phyloP scores from a whole-genome alignment of 2,329 filamentous ascomycete genomes.

The Fusarium sp. region DNA sequence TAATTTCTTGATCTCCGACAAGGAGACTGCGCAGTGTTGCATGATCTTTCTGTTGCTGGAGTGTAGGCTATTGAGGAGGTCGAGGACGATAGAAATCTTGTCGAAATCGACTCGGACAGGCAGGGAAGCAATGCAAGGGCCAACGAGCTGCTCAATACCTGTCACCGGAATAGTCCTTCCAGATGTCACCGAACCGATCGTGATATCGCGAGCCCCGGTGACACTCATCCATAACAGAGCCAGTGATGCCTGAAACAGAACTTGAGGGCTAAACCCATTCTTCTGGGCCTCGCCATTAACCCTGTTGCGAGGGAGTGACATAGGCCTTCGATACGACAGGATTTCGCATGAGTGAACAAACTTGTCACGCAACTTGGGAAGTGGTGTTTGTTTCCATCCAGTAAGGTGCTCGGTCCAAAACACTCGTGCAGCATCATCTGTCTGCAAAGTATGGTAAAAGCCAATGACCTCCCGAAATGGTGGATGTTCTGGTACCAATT shows the following conservation, averaged over 20 bases:
- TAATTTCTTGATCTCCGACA: conserved; percentile 75
- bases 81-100: conserved; percentile 61
- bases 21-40: conserved; percentile 69
- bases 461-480: conserved; percentile 70
- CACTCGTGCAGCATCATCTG: conserved; percentile 57
- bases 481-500: conserved; percentile 55
- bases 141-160: conserved; percentile 78
- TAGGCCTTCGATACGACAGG: conserved; percentile 10
- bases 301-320: conserved; percentile 31
- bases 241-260: conserved; percentile 80
- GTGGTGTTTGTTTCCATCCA: conserved; percentile 62
- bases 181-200: conserved; percentile 84
- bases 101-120: conserved; percentile 75
- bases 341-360: conserved; percentile 40
- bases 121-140: conserved; percentile 81
- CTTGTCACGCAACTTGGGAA: conserved; percentile 63
- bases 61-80: conserved; percentile 74
- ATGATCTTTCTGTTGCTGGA: conserved; percentile 73
- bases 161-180: conserved; percentile 79
- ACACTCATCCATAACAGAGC: conserved; percentile 74
- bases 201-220: conserved; percentile 71
- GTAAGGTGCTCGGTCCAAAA: conserved; percentile 79
- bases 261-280: conserved; percentile 70
- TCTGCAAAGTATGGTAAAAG: conserved; percentile 54
- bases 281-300: conserved; percentile 51